Conservation (phyloP, 129 eudicot species). For the Pittosporum tobira region DNA sequence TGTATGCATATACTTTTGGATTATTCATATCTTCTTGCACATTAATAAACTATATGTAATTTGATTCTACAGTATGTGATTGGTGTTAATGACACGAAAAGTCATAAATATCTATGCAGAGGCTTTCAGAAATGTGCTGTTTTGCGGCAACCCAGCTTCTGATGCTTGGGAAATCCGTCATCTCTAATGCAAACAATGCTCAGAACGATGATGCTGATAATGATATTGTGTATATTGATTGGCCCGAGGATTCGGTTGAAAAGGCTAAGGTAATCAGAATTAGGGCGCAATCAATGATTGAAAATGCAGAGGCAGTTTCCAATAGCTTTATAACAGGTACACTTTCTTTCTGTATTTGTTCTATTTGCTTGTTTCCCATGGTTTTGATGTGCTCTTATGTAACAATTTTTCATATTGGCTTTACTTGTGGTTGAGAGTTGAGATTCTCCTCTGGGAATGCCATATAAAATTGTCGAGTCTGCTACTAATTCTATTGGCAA, state of each 20-base stretch:
- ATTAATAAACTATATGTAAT: background rate
- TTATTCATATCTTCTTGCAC: background rate
- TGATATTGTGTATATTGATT: slow-evolving; percentile 44
- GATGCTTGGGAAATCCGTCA: slow-evolving; percentile 69
- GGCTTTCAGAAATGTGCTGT: slow-evolving; percentile 96
- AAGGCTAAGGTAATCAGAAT: slow-evolving; percentile 67
- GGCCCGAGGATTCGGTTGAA: slow-evolving; percentile 94
- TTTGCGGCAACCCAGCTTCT: slow-evolving; percentile 78
- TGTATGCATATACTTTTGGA: slow-evolving; percentile 28
- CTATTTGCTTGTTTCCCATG: background rate
- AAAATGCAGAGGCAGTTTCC: slow-evolving; percentile 63
- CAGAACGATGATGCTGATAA: slow-evolving; percentile 38
- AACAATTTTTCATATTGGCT: background rate
- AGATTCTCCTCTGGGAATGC: too few species aligned
- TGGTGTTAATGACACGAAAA: background rate
- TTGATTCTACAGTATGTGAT: background rate
- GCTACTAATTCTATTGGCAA: too few species aligned
- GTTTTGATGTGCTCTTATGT: background rate
- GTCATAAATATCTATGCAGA: slow-evolving; percentile 34
- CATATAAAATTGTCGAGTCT: too few species aligned
- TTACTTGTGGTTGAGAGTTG: too few species aligned
- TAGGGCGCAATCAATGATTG: slow-evolving; percentile 60
- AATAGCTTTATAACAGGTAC: slow-evolving; percentile 83
- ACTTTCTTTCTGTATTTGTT: background rate
- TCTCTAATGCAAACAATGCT: slow-evolving; percentile 51